Percentiles rank a stretch among this genome's conserved stretches.
Conservation (phyloP, 441 rosid genomes). For the Gossypium armourianum region DNA sequence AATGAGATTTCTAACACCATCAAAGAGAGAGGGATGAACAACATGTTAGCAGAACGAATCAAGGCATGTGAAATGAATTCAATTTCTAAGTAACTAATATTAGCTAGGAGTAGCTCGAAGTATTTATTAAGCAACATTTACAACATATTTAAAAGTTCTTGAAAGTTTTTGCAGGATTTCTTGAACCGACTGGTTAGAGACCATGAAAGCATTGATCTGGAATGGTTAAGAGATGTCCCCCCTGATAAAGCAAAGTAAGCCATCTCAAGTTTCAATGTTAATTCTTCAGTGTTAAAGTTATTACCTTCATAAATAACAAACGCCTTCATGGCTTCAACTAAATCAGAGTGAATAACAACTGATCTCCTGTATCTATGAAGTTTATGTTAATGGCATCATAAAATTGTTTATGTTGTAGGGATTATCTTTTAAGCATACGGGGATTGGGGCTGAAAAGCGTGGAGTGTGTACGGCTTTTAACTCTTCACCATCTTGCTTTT, state of each 20-base stretch:
- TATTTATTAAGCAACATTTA: constrained; percentile 6
- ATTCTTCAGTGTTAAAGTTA: constrained; percentile 6
- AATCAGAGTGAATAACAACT: not conserved
- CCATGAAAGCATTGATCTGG: constrained; percentile 75
- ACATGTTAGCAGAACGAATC: constrained; percentile 82
- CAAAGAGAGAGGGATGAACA: constrained; percentile 87
- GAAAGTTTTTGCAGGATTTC: constrained; percentile 58
- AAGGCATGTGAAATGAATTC: constrained; percentile 37
- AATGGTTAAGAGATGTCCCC: constrained; percentile 79
- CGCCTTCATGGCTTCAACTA: not conserved
- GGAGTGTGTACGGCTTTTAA: constrained; percentile 86
- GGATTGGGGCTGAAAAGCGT: constrained; percentile 96
- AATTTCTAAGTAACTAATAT: constrained; percentile 12
- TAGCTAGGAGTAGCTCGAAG: constrained; percentile 16
- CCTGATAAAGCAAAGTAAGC: constrained; percentile 77
- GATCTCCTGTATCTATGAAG: not conserved
- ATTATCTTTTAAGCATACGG: constrained; percentile 68
- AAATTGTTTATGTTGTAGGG: constrained; percentile 40
- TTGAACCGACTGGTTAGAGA: constrained; percentile 58
- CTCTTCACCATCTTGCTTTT: constrained; percentile 90
- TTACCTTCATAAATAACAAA: constrained; percentile 10
- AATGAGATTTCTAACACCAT: constrained; percentile 51
- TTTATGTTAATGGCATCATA: not conserved
- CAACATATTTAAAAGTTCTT: constrained; percentile 18
- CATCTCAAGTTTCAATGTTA: constrained; percentile 11